Evolutionary conservation across 2,329 filamentous ascomycete species (phyloP).

Genomic region (Ceratocystis alfenasii): DNA sequence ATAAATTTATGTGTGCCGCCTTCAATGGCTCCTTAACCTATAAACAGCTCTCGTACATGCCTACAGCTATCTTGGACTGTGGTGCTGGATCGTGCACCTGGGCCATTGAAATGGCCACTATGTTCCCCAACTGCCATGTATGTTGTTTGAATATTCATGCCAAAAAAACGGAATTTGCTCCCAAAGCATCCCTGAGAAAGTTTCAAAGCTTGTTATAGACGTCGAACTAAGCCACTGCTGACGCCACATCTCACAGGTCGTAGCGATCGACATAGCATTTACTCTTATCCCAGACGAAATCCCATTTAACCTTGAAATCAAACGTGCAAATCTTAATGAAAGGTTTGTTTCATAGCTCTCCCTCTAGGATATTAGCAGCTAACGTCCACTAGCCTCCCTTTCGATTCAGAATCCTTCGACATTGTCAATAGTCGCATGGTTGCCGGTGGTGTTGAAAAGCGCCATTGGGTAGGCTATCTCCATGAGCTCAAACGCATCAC

Average conservation of each 20-base stretch:
- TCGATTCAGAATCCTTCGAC: conserved; percentile 61
- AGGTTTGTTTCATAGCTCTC: conserved; percentile 33
- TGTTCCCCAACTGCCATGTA: conserved; percentile 14
- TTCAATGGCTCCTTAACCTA: conserved; percentile 12
- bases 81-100: conserved; percentile 19
- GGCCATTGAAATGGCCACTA: conserved; percentile 1
- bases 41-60: conserved; percentile 1
- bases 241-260: background rate
- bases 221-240: background rate
- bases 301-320: conserved; percentile 56
- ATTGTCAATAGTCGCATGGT: conserved; percentile 69
- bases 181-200: too few species aligned
- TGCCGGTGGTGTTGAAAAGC: conserved; percentile 56
- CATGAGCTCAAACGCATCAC: conserved; percentile 61
- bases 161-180: too few species aligned
- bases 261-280: conserved; percentile 13
- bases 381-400: conserved; percentile 46
- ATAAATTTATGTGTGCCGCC: conserved; percentile 12
- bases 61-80: conserved; percentile 15
- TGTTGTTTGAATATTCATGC: background rate
- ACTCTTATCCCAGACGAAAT: conserved; percentile 43
- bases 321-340: conserved; percentile 61
- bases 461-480: conserved; percentile 65
- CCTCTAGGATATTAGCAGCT: background rate
- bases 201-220: too few species aligned